phyloP scores from a whole-genome alignment of 1,284 basidiomycete species.

The Taiwanofungus camphoratus region DNA sequence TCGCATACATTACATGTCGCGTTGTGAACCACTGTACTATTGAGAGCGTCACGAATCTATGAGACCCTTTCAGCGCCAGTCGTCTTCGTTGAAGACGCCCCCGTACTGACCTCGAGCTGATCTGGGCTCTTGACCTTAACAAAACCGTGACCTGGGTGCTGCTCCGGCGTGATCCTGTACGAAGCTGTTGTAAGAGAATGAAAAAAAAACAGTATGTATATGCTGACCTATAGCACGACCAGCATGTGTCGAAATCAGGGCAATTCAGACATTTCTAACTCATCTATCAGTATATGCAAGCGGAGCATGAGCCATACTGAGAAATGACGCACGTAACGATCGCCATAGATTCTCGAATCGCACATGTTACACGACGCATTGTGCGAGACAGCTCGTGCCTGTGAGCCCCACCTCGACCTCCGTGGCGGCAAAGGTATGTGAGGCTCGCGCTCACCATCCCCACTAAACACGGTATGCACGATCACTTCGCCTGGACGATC shows the following conservation, averaged over 20 bases:
- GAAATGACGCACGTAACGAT: conserved; percentile 42
- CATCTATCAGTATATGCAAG: conserved; percentile 5
- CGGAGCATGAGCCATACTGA: no score
- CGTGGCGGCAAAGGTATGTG: background rate
- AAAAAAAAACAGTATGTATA: background rate
- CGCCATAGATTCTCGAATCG: conserved; percentile 61
- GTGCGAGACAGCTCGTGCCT: conserved; percentile 37
- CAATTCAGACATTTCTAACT: conserved; percentile 65
- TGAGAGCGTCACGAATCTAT: conserved; percentile 16
- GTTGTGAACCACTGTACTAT: conserved; percentile 13
- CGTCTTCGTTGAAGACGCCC: background rate
- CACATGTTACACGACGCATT: conserved; percentile 70
- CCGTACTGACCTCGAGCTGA: conserved; percentile 56
- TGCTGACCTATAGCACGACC: conserved; percentile 57
- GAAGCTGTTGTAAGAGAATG: background rate
- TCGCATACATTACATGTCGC: conserved; percentile 41
- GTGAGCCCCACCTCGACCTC: conserved; percentile 2
- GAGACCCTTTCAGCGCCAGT: background rate
- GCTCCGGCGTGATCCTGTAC: conserved; percentile 54
- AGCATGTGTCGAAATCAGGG: conserved; percentile 76
- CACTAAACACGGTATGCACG: conserved; percentile 52
- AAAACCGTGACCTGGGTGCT: conserved; percentile 78
- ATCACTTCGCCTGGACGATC: conserved; percentile 56
- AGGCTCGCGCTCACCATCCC: conserved; percentile 27
- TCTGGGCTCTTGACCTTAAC: conserved; percentile 55